Percentiles rank a stretch among this genome's conserved stretches.
phyloP scores from a whole-genome alignment of 2,329 filamentous ascomycete species.

The Emmonsiellopsis sp. region DNA sequence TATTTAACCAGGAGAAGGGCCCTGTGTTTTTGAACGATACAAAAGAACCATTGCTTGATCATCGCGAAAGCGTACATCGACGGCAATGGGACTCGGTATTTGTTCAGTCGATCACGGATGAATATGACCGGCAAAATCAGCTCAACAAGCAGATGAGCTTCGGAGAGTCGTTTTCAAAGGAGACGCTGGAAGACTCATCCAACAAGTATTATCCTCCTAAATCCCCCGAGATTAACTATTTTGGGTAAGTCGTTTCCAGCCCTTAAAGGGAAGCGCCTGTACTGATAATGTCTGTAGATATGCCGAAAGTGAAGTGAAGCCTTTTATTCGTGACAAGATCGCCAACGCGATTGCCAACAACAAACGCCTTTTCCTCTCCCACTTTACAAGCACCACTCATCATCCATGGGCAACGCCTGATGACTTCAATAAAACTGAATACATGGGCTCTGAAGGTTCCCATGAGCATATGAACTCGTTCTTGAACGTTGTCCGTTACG shows the following conservation, averaged over 20 bases:
- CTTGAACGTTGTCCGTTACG: slow-evolving; percentile 34
- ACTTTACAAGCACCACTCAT: slow-evolving; percentile 29
- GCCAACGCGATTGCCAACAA: slow-evolving; percentile 17
- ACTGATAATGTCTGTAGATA: slow-evolving; percentile 15
- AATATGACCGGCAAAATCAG: slow-evolving; percentile 20
- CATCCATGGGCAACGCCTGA: slow-evolving; percentile 36
- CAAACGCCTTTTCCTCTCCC: slow-evolving; percentile 22
- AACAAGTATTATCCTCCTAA: slow-evolving; percentile 25
- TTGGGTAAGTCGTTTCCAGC: slow-evolving; percentile 25
- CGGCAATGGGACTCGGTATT: slow-evolving; percentile 24
- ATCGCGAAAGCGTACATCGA: slow-evolving; percentile 11
- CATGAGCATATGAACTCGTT: slow-evolving; percentile 34
- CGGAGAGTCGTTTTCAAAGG: slow-evolving; percentile 20
- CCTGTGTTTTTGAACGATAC: background rate
- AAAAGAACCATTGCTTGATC: background rate
- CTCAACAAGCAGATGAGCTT: slow-evolving; percentile 31
- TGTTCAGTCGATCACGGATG: slow-evolving; percentile 23
- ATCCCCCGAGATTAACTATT: slow-evolving; percentile 33
- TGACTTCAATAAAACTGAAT: slow-evolving; percentile 19
- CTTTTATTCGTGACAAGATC: slow-evolving; percentile 23
- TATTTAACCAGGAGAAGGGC: slow-evolving; percentile 22
- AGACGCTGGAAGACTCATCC: slow-evolving; percentile 18
- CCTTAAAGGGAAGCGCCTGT: background rate
- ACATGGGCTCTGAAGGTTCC: slow-evolving; percentile 18
- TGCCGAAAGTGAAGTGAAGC: slow-evolving; percentile 33